phyloP scores from a whole-genome alignment of 2,329 filamentous ascomycete species.

The Pyricularia grisea region DNA sequence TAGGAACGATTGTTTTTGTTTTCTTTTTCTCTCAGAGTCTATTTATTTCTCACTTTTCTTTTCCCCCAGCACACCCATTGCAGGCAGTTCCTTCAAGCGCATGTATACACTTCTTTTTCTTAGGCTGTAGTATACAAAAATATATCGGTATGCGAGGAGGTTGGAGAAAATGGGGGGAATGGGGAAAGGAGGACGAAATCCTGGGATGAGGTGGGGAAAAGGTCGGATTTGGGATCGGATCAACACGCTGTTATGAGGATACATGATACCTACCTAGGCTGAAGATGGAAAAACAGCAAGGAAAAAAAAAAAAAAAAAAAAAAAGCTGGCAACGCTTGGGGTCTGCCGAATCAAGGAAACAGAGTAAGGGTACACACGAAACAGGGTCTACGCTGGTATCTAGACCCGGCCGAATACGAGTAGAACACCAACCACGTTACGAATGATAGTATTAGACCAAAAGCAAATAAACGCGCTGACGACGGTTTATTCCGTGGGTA shows the following conservation, averaged over 20 bases:
- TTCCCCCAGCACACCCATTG: not conserved
- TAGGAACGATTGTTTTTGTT: not conserved
- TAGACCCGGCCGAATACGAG: not conserved
- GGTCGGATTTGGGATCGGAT: not conserved
- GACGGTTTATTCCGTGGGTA: too few species aligned
- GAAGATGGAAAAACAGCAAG: too few species aligned
- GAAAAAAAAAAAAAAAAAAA: too few species aligned
- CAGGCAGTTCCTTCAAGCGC: not conserved
- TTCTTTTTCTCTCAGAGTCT: not conserved
- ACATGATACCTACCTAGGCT: not conserved
- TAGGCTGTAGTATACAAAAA: not conserved
- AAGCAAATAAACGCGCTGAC: too few species aligned
- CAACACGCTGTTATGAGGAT: not conserved
- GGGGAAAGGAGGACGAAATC: not conserved
- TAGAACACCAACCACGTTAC: not conserved
- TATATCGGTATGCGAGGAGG: not conserved
- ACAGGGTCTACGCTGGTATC: not conserved
- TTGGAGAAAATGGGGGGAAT: not conserved
- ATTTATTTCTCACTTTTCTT: not conserved
- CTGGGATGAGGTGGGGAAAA: not conserved
- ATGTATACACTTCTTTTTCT: not conserved
- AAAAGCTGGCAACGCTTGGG: not conserved
- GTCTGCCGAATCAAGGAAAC: not conserved
- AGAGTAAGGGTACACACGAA: not conserved
- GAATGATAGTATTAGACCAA: not conserved